Conservation (phyloP, 257 asterid genomes). For the Solanum appendiculatum region DNA sequence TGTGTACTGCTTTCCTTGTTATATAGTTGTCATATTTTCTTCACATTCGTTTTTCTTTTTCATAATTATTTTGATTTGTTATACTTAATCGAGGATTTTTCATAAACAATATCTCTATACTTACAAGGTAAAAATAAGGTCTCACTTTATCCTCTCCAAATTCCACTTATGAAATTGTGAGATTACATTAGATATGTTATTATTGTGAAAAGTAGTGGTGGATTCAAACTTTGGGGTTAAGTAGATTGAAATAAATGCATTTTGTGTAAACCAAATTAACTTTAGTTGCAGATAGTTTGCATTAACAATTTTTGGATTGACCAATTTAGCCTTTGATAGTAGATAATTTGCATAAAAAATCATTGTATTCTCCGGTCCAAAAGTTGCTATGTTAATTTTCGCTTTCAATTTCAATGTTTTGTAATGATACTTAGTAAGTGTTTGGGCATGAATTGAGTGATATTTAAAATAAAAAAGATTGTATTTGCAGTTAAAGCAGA, state of each 20-base stretch:
- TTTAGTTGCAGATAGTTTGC: no score
- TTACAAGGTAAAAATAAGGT: background rate
- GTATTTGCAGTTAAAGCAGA: background rate
- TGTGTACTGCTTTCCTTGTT: background rate
- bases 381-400: background rate
- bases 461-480: no score
- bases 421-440: background rate
- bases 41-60: background rate
- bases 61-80: no score
- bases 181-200: no score
- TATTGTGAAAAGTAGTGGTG: no score
- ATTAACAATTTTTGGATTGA: background rate
- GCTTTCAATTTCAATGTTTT: background rate
- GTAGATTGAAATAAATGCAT: no score
- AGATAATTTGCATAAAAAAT: background rate
- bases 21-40: background rate
- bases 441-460: background rate
- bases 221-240: no score
- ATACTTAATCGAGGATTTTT: background rate
- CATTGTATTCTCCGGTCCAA: background rate
- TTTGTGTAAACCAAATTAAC: background rate
- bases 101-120: background rate
- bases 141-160: no score
- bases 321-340: background rate
- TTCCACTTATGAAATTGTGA: background rate